Evolutionary conservation across 345 rosid species (phyloP).

Genomic region (Tarenaya hassleriana): DNA sequence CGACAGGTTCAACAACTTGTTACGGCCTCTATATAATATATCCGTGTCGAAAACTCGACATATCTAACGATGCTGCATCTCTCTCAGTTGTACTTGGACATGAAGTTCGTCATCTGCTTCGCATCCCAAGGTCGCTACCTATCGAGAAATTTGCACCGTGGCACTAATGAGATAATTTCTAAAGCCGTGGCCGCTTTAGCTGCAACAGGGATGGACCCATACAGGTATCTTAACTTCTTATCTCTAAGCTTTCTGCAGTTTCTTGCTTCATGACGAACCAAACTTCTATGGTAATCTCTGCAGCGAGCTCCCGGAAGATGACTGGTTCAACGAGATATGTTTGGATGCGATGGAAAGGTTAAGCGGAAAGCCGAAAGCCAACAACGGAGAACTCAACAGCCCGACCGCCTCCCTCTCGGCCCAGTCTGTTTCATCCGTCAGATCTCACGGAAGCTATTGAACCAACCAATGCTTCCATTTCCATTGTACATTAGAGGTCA

Average conservation of each 20-base stretch:
- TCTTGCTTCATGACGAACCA: background rate
- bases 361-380: conserved; percentile 75
- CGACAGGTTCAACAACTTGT: conserved; percentile 52
- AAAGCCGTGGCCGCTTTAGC: conserved; percentile 78
- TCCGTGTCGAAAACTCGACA: background rate
- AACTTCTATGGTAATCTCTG: conserved; percentile 5
- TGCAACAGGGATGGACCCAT: conserved; percentile 88
- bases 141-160: conserved; percentile 85
- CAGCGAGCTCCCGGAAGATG: conserved; percentile 88
- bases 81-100: conserved; percentile 84
- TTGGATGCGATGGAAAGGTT: conserved; percentile 74
- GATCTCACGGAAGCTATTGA: conserved; percentile 78
- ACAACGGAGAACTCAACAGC: conserved; percentile 75
- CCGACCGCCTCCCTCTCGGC: conserved; percentile 98
- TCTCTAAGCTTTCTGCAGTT: background rate
- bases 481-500: too few species aligned
- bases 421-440: conserved; percentile 84
- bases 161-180: conserved; percentile 75
- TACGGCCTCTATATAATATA: conserved; percentile 9
- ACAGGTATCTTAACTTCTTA: conserved; percentile 48
- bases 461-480: background rate
- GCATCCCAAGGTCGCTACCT: conserved; percentile 97
- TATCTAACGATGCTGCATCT: conserved; percentile 14
- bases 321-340: conserved; percentile 82
- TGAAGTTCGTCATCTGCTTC: conserved; percentile 88